Conservation (phyloP, 805 yeast genomes). For the Kodamaea kaohsiungensis region DNA sequence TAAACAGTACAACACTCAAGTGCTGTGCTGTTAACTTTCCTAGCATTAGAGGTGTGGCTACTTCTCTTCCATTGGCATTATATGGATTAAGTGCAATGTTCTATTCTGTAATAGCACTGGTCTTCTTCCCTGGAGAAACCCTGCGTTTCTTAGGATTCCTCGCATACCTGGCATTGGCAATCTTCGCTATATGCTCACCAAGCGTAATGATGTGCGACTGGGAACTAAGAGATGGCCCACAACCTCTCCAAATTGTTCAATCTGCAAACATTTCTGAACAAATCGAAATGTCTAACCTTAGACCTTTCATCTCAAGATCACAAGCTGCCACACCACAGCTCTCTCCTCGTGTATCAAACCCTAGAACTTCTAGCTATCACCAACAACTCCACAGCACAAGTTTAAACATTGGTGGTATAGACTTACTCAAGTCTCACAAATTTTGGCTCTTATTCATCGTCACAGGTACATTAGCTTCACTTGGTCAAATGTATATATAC, state of each 20-base stretch:
- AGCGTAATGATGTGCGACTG: conserved; percentile 43
- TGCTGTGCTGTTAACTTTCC: conserved; percentile 76
- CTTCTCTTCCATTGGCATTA: conserved; percentile 71
- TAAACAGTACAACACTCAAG: conserved; percentile 65
- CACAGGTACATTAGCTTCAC: conserved; percentile 41
- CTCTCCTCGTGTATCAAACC: conserved; percentile 4
- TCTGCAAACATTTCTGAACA: neutral
- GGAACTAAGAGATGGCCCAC: conserved; percentile 21
- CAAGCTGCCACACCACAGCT: conserved; percentile 11
- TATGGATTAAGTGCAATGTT: conserved; percentile 75
- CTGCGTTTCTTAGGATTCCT: conserved; percentile 51
- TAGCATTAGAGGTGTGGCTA: conserved; percentile 66
- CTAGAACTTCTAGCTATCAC: conserved; percentile 8
- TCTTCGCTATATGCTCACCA: conserved; percentile 49
- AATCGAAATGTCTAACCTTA: conserved; percentile 10
- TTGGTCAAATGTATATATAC: conserved; percentile 50
- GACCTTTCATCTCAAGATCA: conserved; percentile 8
- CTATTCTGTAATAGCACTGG: conserved; percentile 56
- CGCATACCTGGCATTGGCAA: conserved; percentile 41
- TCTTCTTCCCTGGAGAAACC: conserved; percentile 59
- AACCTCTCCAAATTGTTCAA: neutral
- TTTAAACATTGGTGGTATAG: conserved; percentile 15
- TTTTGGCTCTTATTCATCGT: conserved; percentile 42
- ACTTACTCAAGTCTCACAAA: conserved; percentile 22
- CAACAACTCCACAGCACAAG: neutral